These are phyloP conservation scores for Rhytidhysteron rufulum DNA, from an alignment of 2,329 filamentous ascomycete genomes.

Conservation along the genomic window DNA sequence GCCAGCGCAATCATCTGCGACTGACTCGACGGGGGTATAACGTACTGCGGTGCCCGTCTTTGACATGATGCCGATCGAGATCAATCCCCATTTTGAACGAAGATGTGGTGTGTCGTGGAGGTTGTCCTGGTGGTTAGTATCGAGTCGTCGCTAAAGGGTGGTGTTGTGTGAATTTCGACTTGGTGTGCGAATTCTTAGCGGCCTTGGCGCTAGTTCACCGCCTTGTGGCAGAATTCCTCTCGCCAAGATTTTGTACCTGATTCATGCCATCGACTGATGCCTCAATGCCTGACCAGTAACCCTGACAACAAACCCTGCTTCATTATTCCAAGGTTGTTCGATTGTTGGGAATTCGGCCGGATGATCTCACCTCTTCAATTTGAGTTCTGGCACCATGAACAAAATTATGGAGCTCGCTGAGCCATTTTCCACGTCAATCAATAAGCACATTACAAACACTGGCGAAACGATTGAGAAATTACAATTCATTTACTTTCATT, in stretches of 20 bases:
- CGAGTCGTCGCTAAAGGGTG: not conserved
- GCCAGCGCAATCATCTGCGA: constrained; percentile 34
- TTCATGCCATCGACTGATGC: too few species aligned
- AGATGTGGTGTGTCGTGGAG: not conserved
- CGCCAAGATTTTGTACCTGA: not conserved
- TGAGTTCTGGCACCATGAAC: too few species aligned
- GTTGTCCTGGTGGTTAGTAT: not conserved
- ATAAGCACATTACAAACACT: not conserved
- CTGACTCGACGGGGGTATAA: constrained; percentile 37
- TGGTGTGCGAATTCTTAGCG: constrained; percentile 16
- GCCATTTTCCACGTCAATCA: not conserved
- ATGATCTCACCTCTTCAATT: too few species aligned
- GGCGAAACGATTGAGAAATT: not conserved
- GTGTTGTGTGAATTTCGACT: constrained; percentile 10
- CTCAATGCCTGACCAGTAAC: too few species aligned
- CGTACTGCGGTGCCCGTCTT: constrained; percentile 64
- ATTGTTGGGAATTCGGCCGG: too few species aligned
- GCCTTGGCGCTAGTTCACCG: constrained; percentile 9
- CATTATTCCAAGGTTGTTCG: too few species aligned
- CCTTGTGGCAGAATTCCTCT: constrained; percentile 10
- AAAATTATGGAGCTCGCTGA: not conserved
- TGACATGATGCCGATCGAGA: constrained; percentile 59
- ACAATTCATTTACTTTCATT: constrained; percentile 1
- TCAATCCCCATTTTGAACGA: constrained; percentile 27
- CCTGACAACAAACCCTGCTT: too few species aligned